Evolutionary conservation across 2,329 filamentous ascomycete genomes (phyloP).

Genomic region (Ascochyta viciae-villosae): DNA sequence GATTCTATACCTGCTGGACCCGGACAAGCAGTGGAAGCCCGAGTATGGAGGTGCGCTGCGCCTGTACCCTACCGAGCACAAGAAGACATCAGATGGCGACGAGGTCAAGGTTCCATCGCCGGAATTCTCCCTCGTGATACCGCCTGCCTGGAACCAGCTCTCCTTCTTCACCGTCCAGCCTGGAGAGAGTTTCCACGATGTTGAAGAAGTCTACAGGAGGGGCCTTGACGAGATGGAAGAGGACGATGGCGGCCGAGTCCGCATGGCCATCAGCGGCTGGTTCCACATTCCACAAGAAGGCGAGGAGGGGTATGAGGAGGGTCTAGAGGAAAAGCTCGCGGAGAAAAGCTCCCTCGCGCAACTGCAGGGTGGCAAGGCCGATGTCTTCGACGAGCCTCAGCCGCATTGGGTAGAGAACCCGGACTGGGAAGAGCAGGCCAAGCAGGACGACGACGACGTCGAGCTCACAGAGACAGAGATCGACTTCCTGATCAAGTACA

Average conservation of each 20-base stretch:
- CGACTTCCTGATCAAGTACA: conserved; percentile 88
- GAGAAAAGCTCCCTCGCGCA: conserved; percentile 92
- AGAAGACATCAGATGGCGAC: conserved; percentile 72
- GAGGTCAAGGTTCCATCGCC: conserved; percentile 81
- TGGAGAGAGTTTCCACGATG: conserved; percentile 98
- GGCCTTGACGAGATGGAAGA: conserved; percentile 65
- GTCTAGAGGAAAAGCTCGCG: conserved; percentile 85
- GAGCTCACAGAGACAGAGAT: conserved; percentile 80
- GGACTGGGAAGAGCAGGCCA: conserved; percentile 43
- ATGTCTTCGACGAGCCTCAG: conserved; percentile 84
- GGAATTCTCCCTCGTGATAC: conserved; percentile 81
- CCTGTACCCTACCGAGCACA: conserved; percentile 75
- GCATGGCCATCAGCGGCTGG: conserved; percentile 99
- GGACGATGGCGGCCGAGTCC: conserved; percentile 76
- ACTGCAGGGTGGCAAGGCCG: conserved; percentile 82
- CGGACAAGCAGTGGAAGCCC: conserved; percentile 86
- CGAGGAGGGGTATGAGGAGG: conserved; percentile 88
- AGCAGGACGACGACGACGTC: conserved; percentile 54
- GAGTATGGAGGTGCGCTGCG: conserved; percentile 93
- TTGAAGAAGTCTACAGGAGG: conserved; percentile 91
- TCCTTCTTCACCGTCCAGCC: conserved; percentile 98
- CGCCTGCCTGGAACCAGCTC: conserved; percentile 95
- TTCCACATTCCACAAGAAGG: conserved; percentile 97
- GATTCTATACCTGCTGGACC: conserved; percentile 94
- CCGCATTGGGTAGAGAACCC: conserved; percentile 60